A percentile compares a stretch with the other conserved stretches of the same genome.
Conservation (phyloP, 805 yeast genomes). For the Candida pseudoglaebosa region DNA sequence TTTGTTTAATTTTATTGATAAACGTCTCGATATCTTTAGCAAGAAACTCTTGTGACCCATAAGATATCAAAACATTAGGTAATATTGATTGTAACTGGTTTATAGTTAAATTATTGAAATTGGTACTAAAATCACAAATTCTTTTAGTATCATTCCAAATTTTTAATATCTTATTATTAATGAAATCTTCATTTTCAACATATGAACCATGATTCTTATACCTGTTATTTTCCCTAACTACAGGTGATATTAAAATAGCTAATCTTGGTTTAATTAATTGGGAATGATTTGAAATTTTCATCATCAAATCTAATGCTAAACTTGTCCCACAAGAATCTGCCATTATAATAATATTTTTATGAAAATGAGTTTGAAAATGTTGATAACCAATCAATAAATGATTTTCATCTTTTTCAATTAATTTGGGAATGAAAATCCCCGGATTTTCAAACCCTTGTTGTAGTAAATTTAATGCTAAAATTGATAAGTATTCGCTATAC, state of each 20-base stretch:
- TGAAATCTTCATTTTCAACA: constrained; percentile 5
- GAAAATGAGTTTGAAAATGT: constrained; percentile 1
- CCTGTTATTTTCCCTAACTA: constrained; percentile 6
- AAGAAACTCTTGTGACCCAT: constrained; percentile 42
- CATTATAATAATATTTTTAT: constrained; percentile 21
- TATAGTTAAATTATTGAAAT: background rate
- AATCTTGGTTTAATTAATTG: constrained; percentile 22
- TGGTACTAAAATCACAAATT: no score
- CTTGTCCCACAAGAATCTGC: constrained; percentile 53
- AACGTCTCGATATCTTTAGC: constrained; percentile 34
- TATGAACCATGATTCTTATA: constrained; percentile 6
- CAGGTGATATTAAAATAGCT: constrained; percentile 28
- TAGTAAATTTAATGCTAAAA: constrained; percentile 37
- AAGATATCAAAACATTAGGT: constrained; percentile 37
- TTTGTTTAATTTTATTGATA: constrained; percentile 12
- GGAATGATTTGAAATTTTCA: background rate
- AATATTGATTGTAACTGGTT: background rate
- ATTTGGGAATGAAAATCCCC: constrained; percentile 29
- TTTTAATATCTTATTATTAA: background rate
- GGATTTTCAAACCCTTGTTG: constrained; percentile 51
- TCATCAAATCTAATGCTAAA: constrained; percentile 30
- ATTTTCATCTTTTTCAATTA: constrained; percentile 14
- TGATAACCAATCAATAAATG: constrained; percentile 17
- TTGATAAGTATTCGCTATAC: constrained; percentile 42
- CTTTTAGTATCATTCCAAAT: no score